Conservation (phyloP, 2,329 filamentous ascomycete species). For the Aquanectria penicillioides region DNA sequence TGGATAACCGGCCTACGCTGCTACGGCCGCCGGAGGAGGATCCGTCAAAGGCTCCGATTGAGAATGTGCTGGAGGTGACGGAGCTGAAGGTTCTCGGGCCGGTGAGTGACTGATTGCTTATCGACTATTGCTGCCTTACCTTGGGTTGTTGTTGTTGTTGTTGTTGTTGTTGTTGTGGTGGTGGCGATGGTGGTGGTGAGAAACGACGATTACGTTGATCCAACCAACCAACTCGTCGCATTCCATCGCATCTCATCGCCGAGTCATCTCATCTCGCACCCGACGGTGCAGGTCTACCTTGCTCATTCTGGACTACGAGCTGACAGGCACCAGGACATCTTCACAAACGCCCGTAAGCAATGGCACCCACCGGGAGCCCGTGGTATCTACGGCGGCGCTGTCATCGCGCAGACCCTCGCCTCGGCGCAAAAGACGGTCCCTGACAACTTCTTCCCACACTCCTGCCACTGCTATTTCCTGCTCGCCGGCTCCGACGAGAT, state of each 20-base stretch:
- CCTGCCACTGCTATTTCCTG: conserved; percentile 99
- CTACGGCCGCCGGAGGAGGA: conserved; percentile 79
- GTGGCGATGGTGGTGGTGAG: background rate
- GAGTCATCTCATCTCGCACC: background rate
- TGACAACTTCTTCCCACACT: conserved; percentile 83
- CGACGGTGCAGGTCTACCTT: background rate
- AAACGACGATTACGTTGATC: too few relatives aligned
- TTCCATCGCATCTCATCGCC: background rate
- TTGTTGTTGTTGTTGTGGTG: background rate
- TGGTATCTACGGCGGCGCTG: conserved; percentile 91
- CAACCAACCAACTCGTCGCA: background rate
- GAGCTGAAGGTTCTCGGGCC: conserved; percentile 80
- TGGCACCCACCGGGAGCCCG: conserved; percentile 94
- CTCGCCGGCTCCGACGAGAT: conserved; percentile 86
- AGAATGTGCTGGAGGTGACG: conserved; percentile 89
- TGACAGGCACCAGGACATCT: conserved; percentile 73
- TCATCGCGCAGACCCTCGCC: conserved; percentile 90
- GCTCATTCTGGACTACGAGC: too few relatives aligned
- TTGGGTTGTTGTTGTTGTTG: background rate
- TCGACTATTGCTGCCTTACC: background rate
- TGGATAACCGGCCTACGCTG: conserved; percentile 50
- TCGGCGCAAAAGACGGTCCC: conserved; percentile 91
- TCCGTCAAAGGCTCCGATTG: conserved; percentile 79
- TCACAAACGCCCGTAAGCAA: conserved; percentile 90
- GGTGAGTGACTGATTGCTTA: conserved; percentile 56